A percentile compares a stretch with the other conserved stretches of the same genome.
phyloP scores from a whole-genome alignment of 2,329 filamentous ascomycete genomes.

The Colletotrichum lindemuthianum region DNA sequence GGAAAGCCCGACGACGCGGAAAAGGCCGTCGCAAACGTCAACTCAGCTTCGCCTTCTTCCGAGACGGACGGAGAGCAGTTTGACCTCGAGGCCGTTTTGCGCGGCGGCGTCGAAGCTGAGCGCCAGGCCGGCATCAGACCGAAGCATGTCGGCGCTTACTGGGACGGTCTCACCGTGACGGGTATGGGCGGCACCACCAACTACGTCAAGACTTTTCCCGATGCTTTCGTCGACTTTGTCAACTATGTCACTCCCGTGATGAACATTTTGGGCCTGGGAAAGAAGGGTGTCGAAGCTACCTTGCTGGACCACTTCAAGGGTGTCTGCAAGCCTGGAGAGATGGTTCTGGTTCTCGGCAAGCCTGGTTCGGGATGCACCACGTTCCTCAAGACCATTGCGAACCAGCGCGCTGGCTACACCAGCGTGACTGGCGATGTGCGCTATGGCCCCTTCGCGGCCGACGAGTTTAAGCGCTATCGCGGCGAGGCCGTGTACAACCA shows the following conservation, averaged over 20 bases:
- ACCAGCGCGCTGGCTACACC: conserved; percentile 69
- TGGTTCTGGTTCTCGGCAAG: conserved; percentile 84
- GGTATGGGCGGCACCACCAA: conserved; percentile 80
- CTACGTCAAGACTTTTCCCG: conserved; percentile 78
- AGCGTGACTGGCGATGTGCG: conserved; percentile 73
- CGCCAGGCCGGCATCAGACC: conserved; percentile 80
- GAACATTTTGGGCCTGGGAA: conserved; percentile 70
- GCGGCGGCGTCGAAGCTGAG: conserved; percentile 77
- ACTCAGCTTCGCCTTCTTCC: conserved; percentile 45
- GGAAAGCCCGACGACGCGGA: conserved; percentile 62
- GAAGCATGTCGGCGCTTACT: conserved; percentile 83
- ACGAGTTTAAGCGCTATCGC: conserved; percentile 78
- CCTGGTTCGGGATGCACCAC: conserved; percentile 79
- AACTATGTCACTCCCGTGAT: conserved; percentile 75
- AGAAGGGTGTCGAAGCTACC: conserved; percentile 76
- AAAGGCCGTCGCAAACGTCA: conserved; percentile 55
- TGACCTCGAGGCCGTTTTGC: conserved; percentile 78
- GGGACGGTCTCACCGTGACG: conserved; percentile 80
- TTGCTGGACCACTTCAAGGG: conserved; percentile 79
- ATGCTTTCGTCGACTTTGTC: conserved; percentile 80
- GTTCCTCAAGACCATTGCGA: conserved; percentile 74
- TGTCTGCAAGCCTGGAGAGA: conserved; percentile 82
- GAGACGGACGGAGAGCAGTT: conserved; percentile 69
- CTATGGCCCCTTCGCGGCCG: conserved; percentile 78
- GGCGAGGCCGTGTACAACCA: conserved; percentile 89